Conservation (phyloP, 108 stramenopile species). For the Cyclostephanos invisitatus region DNA sequence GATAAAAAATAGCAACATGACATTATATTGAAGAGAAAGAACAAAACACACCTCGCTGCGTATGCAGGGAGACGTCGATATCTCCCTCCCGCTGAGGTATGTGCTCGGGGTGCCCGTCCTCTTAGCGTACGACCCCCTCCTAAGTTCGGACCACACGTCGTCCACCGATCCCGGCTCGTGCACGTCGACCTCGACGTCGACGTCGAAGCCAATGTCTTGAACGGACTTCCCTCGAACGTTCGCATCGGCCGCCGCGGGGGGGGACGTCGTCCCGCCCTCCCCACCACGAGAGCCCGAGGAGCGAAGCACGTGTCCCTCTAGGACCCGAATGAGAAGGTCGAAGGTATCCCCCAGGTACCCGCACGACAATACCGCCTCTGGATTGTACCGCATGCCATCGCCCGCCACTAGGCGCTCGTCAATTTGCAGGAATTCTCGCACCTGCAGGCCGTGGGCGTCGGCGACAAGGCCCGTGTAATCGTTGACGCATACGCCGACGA, state of each 20-base stretch:
- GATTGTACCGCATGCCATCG: conserved; percentile 19
- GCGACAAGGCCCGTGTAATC: conserved; percentile 45
- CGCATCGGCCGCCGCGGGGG: not conserved
- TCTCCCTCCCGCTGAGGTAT: not conserved
- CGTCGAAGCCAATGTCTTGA: not conserved
- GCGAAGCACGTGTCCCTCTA: not conserved
- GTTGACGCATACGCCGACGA: conserved; percentile 44
- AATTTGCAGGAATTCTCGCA: conserved; percentile 8
- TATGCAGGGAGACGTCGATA: too few species aligned
- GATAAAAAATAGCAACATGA: too few species aligned
- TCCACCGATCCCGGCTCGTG: conserved; percentile 1
- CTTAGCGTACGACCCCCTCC: conserved; percentile 1
- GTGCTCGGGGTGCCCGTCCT: conserved; percentile 1
- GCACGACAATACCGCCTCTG: conserved; percentile 18
- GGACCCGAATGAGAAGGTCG: not conserved
- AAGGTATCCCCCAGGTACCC: not conserved
- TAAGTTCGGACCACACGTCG: conserved; percentile 4
- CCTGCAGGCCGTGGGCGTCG: conserved; percentile 47
- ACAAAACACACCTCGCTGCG: too few species aligned
- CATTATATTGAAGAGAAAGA: too few species aligned
- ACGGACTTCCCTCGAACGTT: conserved; percentile 2
- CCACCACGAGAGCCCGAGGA: not conserved
- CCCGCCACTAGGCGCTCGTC: not conserved
- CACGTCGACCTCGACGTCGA: not conserved
- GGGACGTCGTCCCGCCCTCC: not conserved